Evolutionary conservation across 148 eudicot genomes (phyloP), one percentile per base, ranked within the genome.

Genomic region (Diospyros lotus): DNA sequence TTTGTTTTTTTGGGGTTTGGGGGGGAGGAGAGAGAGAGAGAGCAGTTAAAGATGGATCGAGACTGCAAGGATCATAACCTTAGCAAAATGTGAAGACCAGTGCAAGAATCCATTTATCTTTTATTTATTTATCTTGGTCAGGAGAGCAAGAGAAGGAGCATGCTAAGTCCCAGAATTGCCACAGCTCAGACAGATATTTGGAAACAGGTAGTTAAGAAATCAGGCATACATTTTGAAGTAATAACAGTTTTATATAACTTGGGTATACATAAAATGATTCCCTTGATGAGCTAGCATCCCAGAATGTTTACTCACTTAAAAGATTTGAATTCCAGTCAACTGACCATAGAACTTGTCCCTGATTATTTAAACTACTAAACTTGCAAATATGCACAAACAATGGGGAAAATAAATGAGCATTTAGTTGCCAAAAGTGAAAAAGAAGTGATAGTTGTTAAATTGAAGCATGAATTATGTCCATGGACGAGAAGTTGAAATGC

Each of bases 141-240:
- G 66, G 67, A 12, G 41, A n/a, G 7, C 3, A 46, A 42, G 4
- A 3, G 46, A 10, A 5, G 41, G 12, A 11, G 14, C 10, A 62
- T 12, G 43, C 8, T n/a, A 1, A 46, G 53, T 45, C 1, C 6
- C 68, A 44, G 18, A 44, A 5, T 6, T 52, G 44, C 18, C n/a
- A 38, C 51, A 66, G 67, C 69, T 52, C n/a, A 50, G 28, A 52
- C 7, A 54, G 45, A 42, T 71, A 71, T 17, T 71, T 55, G 51
- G 50, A 40, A 71, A 69, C 6, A 42, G 14, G 28, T 18, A 68
- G 15, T 18, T 28, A 28, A 28, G 28, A 28, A 28, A 28, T 28
- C 58, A 3, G 43, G 9, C 53, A 50, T 17, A 50, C 56, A 69
- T 39, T n/a, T 5, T 69, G 11, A 54, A 28, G 45, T 12, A 39